phyloP scores from a whole-genome alignment of 768 basidiomycete genomes.

The Candolleomyces efflorescens region DNA sequence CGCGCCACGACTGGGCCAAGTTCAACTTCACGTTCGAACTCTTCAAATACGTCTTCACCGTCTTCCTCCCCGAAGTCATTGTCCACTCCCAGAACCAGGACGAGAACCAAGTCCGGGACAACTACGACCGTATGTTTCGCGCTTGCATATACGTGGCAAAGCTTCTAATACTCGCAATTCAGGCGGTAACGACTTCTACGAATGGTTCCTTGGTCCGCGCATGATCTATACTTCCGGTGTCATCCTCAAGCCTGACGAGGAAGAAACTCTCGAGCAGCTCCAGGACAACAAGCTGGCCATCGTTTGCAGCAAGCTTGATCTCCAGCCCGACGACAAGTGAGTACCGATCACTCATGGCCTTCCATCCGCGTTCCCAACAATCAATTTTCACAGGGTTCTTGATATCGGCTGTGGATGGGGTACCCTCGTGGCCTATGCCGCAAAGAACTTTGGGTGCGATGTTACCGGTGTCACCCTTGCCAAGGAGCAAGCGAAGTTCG shows the following conservation, averaged over 20 bases:
- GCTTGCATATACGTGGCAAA: not conserved
- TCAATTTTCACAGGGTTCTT: constrained; percentile 43
- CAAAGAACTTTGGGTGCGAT: constrained; percentile 96
- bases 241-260: constrained; percentile 59
- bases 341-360: constrained; percentile 3
- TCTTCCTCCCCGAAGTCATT: constrained; percentile 90
- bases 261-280: constrained; percentile 87
- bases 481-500: constrained; percentile 89
- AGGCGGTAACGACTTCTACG: constrained; percentile 96
- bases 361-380: constrained; percentile 21
- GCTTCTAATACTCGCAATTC: constrained; percentile 3
- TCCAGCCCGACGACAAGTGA: constrained; percentile 76
- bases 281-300: constrained; percentile 98
- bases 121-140: constrained; percentile 77
- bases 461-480: constrained; percentile 94
- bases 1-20: constrained; percentile 92
- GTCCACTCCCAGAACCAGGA: constrained; percentile 90
- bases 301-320: constrained; percentile 91
- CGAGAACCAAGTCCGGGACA: constrained; percentile 90
- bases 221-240: constrained; percentile 99
- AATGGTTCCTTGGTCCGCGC: constrained; percentile 92
- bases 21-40: constrained; percentile 88
- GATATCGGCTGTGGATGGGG: constrained; percentile 97
- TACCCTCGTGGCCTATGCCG: constrained; percentile 89
- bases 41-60: constrained; percentile 89